Evolutionary conservation across 352 stramenopile species (phyloP), one percentile per base, ranked within the genome.

Genomic region (Pythium biforme): DNA sequence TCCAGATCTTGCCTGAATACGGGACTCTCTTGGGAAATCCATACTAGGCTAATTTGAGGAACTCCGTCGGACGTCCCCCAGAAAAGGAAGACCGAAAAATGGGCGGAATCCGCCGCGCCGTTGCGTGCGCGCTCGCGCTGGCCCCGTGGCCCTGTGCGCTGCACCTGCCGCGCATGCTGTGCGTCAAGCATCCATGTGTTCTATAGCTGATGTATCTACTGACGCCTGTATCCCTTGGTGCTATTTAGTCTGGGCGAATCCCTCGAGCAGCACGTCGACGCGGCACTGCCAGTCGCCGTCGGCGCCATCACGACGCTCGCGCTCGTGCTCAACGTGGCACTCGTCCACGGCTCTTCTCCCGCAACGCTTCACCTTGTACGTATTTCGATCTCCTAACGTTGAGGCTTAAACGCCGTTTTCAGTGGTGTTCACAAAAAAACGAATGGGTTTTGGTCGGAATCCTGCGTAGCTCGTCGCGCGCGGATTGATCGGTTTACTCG

Each of bases 221-320:
- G 9, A 43, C 27, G 40, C 19, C 29, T 41, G 10, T 37, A 37
- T 61, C 39, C 7, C 34, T 49, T 37, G 25, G 23, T 31, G 19
- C n/a, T n/a, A 34, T 26, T 2, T 22, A 73, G 66, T 39, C 27
- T 55, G 43, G 55, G 55, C 50, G 43, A 56, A 17, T 56, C 54
- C 19, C 57, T 92, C 9, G 80, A 92, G 66, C 72, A 85, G 46
- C 64, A 68, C 11, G 80, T 88, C 55, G 37, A 86, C 0, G 29
- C 33, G 43, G 59, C 76, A 3, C 74, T 92, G 37, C 62, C 72
- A 29, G 59, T 76, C 20, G 71, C 79, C 15, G 70, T 86, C 39
- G 33, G 39, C 17, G 69, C 64, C 34, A 69, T 87, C 25, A 64
- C 63, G 11, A 22, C 41, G 2, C 15, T 71, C 41, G 67, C 74